Conservation (phyloP, 805 yeast genomes). For the Metschnikowia santaceciliae region DNA sequence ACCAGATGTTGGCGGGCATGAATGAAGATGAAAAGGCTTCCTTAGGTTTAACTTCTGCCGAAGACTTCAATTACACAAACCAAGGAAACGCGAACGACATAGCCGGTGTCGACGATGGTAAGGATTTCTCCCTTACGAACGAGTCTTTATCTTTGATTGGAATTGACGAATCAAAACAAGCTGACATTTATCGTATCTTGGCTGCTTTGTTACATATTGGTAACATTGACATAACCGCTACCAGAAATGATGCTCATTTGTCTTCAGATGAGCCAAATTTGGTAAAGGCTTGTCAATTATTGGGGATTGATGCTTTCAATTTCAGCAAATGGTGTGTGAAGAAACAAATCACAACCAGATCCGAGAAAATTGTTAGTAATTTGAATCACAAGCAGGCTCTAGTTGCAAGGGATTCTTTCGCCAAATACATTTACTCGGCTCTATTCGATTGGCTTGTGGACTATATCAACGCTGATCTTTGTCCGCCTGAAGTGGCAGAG, state of each 20-base stretch:
- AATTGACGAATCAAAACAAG: slow-evolving; percentile 53
- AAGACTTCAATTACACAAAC: slow-evolving; percentile 74
- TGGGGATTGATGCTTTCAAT: slow-evolving; percentile 68
- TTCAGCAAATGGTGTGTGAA: slow-evolving; percentile 91
- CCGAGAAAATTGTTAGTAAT: slow-evolving; percentile 85
- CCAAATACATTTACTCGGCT: slow-evolving; percentile 89
- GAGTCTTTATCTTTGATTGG: slow-evolving; percentile 81
- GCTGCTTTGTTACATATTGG: slow-evolving; percentile 92
- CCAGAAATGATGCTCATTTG: slow-evolving; percentile 77
- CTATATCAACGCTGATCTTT: slow-evolving; percentile 75
- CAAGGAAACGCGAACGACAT: slow-evolving; percentile 81
- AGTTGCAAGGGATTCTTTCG: slow-evolving; percentile 95
- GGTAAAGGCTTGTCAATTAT: slow-evolving; percentile 74
- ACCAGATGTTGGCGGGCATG: slow-evolving; percentile 80
- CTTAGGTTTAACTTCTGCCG: slow-evolving; percentile 59
- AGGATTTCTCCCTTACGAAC: slow-evolving; percentile 71
- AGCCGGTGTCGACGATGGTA: slow-evolving; percentile 74
- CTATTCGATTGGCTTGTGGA: slow-evolving; percentile 93
- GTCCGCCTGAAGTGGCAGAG: slow-evolving; percentile 63
- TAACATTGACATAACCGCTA: slow-evolving; percentile 80
- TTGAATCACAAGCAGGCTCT: slow-evolving; percentile 77
- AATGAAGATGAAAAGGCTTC: slow-evolving; percentile 49
- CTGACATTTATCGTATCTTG: slow-evolving; percentile 67
- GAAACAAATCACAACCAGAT: slow-evolving; percentile 87
- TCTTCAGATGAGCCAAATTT: slow-evolving; percentile 84